phyloP scores from a whole-genome alignment of 345 rosid species.

The Theobroma cacao region DNA sequence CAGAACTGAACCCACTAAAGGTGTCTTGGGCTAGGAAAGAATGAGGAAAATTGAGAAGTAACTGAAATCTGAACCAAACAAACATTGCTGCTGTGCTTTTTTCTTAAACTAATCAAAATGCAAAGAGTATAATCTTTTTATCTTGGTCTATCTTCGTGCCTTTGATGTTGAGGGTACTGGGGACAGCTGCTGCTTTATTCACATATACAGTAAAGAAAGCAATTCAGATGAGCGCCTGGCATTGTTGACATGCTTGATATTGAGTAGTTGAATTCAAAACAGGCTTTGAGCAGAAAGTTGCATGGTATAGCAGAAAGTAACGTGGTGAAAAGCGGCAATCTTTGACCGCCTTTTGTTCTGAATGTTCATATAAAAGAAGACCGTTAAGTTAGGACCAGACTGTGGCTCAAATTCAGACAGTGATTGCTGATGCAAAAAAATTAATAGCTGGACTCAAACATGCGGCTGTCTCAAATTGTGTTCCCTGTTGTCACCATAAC shows the following conservation, averaged over 20 bases:
- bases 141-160: background rate
- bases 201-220: background rate
- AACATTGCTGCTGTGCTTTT: background rate
- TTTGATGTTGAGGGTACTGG: background rate
- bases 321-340: background rate
- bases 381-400: background rate
- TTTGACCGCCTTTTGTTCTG: constrained; percentile 2
- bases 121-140: background rate
- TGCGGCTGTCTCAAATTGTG: background rate
- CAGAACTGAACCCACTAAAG: background rate
- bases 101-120: background rate
- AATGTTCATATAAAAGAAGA: background rate
- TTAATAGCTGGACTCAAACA: background rate
- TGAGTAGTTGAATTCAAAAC: background rate
- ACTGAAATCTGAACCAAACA: background rate
- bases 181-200: background rate
- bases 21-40: background rate
- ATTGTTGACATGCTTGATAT: constrained; percentile 8
- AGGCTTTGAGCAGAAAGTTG: background rate
- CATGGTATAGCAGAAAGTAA: background rate
- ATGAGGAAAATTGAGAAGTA: background rate
- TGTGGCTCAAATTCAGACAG: background rate
- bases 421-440: background rate
- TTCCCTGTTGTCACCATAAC: background rate
- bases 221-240: constrained; percentile 3